Evolutionary conservation across 2,329 filamentous ascomycete genomes (phyloP).

Genomic region (Aspergillus nomiae): DNA sequence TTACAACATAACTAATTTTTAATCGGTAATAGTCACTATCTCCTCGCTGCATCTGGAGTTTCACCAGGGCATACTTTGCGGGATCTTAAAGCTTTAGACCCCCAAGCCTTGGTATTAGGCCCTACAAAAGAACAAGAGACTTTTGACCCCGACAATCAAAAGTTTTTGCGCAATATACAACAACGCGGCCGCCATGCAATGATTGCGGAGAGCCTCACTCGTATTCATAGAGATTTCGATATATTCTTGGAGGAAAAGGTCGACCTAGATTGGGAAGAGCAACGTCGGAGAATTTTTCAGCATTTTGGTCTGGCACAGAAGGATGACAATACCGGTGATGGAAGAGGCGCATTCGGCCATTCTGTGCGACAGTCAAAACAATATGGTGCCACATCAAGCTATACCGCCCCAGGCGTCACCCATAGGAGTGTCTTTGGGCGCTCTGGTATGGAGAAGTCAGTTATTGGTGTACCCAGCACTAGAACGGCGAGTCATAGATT

Average conservation of each 20-base stretch:
- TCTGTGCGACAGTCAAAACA: constrained; percentile 41
- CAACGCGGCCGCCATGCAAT: constrained; percentile 89
- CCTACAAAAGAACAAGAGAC: constrained; percentile 38
- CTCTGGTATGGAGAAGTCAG: constrained; percentile 75
- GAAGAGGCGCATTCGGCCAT: constrained; percentile 53
- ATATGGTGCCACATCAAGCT: constrained; percentile 47
- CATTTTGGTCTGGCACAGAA: constrained; percentile 82
- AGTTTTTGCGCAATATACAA: constrained; percentile 82
- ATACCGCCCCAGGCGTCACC: constrained; percentile 40
- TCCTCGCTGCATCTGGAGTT: constrained; percentile 90
- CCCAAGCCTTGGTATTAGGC: constrained; percentile 60
- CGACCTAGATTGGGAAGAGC: constrained; percentile 92
- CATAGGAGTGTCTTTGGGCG: constrained; percentile 65
- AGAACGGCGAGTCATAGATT: constrained; percentile 62
- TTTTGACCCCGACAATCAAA: constrained; percentile 60
- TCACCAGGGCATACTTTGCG: constrained; percentile 82
- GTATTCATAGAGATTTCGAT: constrained; percentile 90
- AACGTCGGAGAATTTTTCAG: constrained; percentile 89
- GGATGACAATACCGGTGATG: constrained; percentile 41
- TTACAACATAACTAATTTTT: not conserved
- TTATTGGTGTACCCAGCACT: constrained; percentile 77
- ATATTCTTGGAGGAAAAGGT: constrained; percentile 92
- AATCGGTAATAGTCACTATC: constrained; percentile 68
- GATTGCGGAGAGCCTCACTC: constrained; percentile 86
- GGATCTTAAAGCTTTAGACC: constrained; percentile 79